A percentile compares a stretch with the other conserved stretches of the same genome.
Conservation (phyloP, 306 rosid genomes). For the Luffa aegyptiaca region DNA sequence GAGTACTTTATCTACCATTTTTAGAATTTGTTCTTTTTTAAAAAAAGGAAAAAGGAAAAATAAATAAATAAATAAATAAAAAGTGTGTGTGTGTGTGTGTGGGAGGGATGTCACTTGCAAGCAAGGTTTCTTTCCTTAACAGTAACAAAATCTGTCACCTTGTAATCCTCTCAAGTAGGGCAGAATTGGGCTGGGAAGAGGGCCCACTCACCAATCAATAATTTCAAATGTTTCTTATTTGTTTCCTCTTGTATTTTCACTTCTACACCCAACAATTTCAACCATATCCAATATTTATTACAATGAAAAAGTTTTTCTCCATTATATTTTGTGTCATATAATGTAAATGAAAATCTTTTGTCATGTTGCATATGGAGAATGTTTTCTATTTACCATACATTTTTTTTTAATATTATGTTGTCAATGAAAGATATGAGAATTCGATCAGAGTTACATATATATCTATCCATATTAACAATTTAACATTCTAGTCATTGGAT, state of each 20-base stretch:
- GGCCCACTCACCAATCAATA: constrained; percentile 1
- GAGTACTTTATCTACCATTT: background rate
- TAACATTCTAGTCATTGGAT: background rate
- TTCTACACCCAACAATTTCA: background rate
- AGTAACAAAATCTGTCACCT: constrained; percentile 23
- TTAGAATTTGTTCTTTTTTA: background rate
- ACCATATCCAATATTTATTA: background rate
- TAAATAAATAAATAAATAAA: background rate
- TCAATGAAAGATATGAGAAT: too few species aligned
- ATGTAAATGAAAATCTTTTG: background rate
- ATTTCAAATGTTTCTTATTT: background rate
- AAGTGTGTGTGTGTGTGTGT: background rate
- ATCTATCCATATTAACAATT: background rate
- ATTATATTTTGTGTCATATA: background rate
- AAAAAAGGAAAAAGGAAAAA: background rate
- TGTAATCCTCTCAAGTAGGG: constrained; percentile 16
- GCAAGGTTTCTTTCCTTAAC: constrained; percentile 21
- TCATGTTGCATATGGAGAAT: too few species aligned
- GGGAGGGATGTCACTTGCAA: constrained; percentile 11
- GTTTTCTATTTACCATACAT: too few species aligned
- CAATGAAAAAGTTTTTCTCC: background rate
- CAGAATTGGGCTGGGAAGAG: background rate
- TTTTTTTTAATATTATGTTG: too few species aligned
- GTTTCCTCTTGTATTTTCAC: background rate
- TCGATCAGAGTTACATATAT: too few species aligned